phyloP scores from a whole-genome alignment of 1,284 basidiomycete genomes.

The Apiotrichum sp. region DNA sequence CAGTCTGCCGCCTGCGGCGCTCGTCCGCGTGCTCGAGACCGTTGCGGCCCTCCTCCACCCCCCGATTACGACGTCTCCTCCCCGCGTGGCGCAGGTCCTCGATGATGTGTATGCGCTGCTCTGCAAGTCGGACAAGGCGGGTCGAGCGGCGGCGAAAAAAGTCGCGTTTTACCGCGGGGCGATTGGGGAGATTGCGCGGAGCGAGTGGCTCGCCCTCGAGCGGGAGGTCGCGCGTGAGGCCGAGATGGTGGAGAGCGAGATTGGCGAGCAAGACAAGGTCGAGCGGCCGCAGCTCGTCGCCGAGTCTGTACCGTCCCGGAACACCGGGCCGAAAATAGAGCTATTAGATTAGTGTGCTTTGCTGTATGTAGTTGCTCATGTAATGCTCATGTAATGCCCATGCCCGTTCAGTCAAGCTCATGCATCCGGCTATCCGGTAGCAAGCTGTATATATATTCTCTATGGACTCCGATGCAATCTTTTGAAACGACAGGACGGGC shows the following conservation, averaged over 20 bases:
- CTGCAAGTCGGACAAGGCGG: conserved; percentile 8
- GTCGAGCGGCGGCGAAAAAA: conserved; percentile 24
- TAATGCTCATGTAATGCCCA: no score
- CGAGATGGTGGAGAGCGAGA: conserved; percentile 15
- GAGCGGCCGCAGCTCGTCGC: not conserved
- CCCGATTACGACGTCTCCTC: conserved; percentile 26
- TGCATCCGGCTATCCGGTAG: not conserved
- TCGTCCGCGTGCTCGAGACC: conserved; percentile 24
- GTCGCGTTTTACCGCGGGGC: conserved; percentile 39
- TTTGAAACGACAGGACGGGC: not conserved
- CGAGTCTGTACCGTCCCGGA: no score
- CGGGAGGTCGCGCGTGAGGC: conserved; percentile 24
- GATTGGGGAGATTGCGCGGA: conserved; percentile 20
- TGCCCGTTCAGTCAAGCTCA: not conserved
- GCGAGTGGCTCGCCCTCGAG: conserved; percentile 33
- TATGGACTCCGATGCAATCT: conserved; percentile 2
- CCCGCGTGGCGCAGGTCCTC: conserved; percentile 20
- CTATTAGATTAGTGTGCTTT: conserved; percentile 1
- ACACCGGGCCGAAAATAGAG: conserved; percentile 3
- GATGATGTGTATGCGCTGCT: conserved; percentile 31
- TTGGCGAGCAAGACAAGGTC: not conserved
- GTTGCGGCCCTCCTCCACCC: conserved; percentile 29
- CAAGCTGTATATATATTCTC: conserved; percentile 5
- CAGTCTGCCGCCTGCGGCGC: conserved; percentile 1
- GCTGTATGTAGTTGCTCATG: no score